Percentiles rank a stretch among this genome's conserved stretches.
phyloP scores from a whole-genome alignment of 768 basidiomycete species.

The Suillus occidentalis region DNA sequence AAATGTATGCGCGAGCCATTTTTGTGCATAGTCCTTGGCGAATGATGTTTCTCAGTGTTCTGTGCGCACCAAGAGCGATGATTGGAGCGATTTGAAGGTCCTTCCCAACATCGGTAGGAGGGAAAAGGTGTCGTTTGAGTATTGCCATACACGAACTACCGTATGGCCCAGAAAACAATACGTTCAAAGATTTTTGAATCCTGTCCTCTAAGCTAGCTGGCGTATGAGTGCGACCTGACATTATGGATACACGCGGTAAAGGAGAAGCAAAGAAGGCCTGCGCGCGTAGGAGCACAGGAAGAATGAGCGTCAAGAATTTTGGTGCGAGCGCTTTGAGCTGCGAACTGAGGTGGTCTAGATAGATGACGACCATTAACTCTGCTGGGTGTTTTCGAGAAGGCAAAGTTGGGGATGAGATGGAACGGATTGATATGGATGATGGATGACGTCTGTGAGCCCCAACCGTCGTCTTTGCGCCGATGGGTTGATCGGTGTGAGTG shows the following conservation, averaged over 20 bases:
- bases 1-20: conserved; percentile 67
- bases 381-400: conserved; percentile 46
- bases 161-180: conserved; percentile 65
- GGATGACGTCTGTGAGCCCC: conserved; percentile 56
- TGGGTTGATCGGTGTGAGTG: conserved; percentile 32
- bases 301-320: conserved; percentile 49
- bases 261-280: conserved; percentile 65
- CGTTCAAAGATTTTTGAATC: conserved; percentile 55
- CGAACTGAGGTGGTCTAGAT: conserved; percentile 60
- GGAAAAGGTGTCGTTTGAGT: conserved; percentile 58
- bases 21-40: conserved; percentile 60
- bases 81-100: conserved; percentile 33
- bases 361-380: conserved; percentile 64
- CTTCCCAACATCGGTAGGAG: conserved; percentile 32
- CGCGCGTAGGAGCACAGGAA: conserved; percentile 74
- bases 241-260: conserved; percentile 66
- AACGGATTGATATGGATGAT: conserved; percentile 57
- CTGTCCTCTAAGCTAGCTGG: conserved; percentile 47
- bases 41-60: conserved; percentile 63
- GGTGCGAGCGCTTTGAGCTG: conserved; percentile 62
- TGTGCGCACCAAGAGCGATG: conserved; percentile 57
- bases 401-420: conserved; percentile 35
- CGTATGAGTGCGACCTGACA: conserved; percentile 34
- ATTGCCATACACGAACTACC: conserved; percentile 63
- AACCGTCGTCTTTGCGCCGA: conserved; percentile 21